Evolutionary conservation across 495 filamentous ascomycete species (phyloP), one percentile per base, ranked within the genome.

Genomic region (Penicillium soppii): DNA sequence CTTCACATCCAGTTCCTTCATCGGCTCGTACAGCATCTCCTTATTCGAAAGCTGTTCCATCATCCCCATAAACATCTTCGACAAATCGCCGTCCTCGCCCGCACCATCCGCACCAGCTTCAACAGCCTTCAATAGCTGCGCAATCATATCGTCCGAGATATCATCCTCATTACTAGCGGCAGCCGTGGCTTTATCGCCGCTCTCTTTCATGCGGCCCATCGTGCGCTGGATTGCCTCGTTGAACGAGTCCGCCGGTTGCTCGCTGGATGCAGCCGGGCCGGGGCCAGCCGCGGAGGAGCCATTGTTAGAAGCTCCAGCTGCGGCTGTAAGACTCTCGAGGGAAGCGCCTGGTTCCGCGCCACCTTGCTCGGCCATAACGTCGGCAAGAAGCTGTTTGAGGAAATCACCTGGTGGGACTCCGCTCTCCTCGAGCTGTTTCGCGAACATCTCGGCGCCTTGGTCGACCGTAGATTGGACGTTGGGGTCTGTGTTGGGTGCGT

Each of bases 1-100:
- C 69, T 96, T 97, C 20, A 87, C 85, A 62, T 92, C 75, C 53
- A 97, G 69, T 70, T 98, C 95, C 74, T 94, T 95, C 92, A 98
- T 97, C 13, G 94, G 94, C 72, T 97, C 92, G 61, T 98, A 97
- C 36, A 98, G 73, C 50, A 98, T 96, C 62, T 98, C 94, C 75
- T 96, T 97, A 63, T 94, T 95, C 2, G 94, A 97, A 48, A 98
- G 75, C 68, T 98, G 91, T 69, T 97, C 90, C 92, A 98, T 97
- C 90, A 97, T 96, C 22, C 87, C 89, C 75, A 95, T 76, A 25
- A 97, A 78, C 84, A 97, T 88, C 69, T 94, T 92, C 21, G 86
- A 88, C 58, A 97, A 86, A 53, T 95, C 91, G 48, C 92, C 91
- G 17, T 97, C 91, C 47, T 77, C 79, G 15, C 81, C 86, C 13